Base-by-base conservation (phyloP, 257 asterid genomes). In the Nicotiana benthamiana region DNA sequence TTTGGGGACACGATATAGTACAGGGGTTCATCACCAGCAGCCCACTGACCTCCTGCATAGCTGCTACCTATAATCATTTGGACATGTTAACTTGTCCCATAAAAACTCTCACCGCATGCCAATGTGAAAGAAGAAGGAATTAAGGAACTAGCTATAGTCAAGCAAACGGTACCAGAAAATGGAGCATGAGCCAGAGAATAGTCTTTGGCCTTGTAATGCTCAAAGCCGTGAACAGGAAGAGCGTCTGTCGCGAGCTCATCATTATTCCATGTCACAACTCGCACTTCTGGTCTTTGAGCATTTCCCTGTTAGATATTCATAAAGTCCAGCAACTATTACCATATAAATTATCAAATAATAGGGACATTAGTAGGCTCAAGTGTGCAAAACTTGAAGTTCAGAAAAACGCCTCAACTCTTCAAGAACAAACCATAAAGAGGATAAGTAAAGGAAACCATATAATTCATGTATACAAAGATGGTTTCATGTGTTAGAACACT, bases 281-380 rank as follows among this genome's bases (percentile, higher is more conserved):
- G 94, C 88, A 96, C 97, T 89, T 96, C 99, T 80, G 98, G 99
- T 87, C 98, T 91, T 87, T 93, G 98, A 82, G 98, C 99, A 89
- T 89, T 96, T 82, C 98, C 99, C 98, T 96, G 89, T 79, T 63
- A 81, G 75, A 80, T 26, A 74, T 48, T 74, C 61, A 13, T 22
- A 43, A 43, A 43, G 57, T 22, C 57, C 59, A 70, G 34, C 59
- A 48, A 74, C 40, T 48, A 74, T 48, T 74, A 24, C 78, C 27
- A 15, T 26, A 74, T 18, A 24, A 48, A 11, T 48, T n/a, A 24
- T 74, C 4, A 74, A 16, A 53, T 24, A 26, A 46, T 46, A 72
- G 60, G 32, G 77, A 43, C 7, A 28, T 70, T 40, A 27, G 12
- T 40, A 48, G 57, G 61, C 51, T 26, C 79, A 24, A 24, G 61